Evolutionary conservation across 768 basidiomycete genomes (phyloP), one percentile per base, ranked within the genome.

Genomic region (Termitomyces sp.): DNA sequence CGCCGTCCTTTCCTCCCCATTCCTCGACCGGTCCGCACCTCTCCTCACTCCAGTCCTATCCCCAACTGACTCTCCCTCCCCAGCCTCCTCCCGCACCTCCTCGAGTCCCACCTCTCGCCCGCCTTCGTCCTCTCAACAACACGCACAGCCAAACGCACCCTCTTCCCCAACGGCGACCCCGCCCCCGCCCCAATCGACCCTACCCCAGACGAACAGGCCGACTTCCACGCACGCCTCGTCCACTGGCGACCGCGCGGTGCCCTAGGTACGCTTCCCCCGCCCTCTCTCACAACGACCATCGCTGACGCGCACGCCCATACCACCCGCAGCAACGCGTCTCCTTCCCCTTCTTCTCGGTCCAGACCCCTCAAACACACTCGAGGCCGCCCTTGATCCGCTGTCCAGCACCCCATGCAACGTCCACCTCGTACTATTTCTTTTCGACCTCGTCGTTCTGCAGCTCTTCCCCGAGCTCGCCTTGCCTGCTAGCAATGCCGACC

Each of bases 101-200:
- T 97, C 48, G 76, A 78, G 59, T 75, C 74, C 0, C 70, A 78
- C 19, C 71, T 88, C 54, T 74, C 83, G 1, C 73, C 82, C 5
- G 58, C 73, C 5, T 78, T 80, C 50, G 67, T 91, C 26, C 75
- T 86, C 19, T 74, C 73, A 33, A 67, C 80, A 28, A 73, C 85
- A 38, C 79, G 82, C 38, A 65, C 78, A 5, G 71, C 84, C 14
- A 91, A 90, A 63, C 78, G 78, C 9, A 79, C 86, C 8, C 76
- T 98, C 28, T 98, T 96, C 67, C 95, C 96, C 3, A 85, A 85
- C 59, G 95, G 96, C 14, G 92, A 91, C 71, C 94, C 93, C 1
- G 89, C 81, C 0, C 83, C 85, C 0, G 70, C 84, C 0, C 84
- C 87, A 1, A 73, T 80, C 1, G 90, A 91, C 44, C 95, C 94